Base-by-base conservation (phyloP, 192 early-diverging fungal genomes). In the Coemansia sp. region DNA sequence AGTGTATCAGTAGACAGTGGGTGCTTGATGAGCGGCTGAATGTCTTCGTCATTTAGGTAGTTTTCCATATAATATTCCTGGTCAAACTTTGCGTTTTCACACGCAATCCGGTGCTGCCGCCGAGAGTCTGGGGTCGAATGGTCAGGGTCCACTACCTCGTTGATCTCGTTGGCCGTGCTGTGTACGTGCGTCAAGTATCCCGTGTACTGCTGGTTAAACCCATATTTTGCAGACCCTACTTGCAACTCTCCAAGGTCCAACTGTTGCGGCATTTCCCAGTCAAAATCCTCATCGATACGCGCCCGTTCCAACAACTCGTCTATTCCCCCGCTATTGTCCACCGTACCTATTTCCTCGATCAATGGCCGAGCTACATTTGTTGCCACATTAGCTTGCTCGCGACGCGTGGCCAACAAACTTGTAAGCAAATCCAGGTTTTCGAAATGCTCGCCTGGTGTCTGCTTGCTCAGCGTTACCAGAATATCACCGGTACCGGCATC, bases 41-140 rank as follows among this genome's bases (percentile, higher is more conserved):
- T 93, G 29, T 94, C 94, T n/a, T 94, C 93, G 61, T 91, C 87
- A 62, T 88, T 85, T 38, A 92, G 74, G 74, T 86, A 94, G 82
- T 98, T 93, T 43, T 75, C 88, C 84, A 93, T 88, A 68, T 97
- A 99, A 66, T 98, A 85, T 23, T 95, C 95, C 23, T 89, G 87
- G 66, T 97, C 91, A 79, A 99, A 99, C 54, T 92, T 92, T 18
- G 71, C 69, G 47, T 99, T 86, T 61, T 99, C 95, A 1, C 68
- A 68, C 6, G 82, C 76, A 6, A 91, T 69, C 20, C 94, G 78
- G 35, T 85, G 78, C 16, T 82, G 61, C 2, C 88, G 82, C 14
- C 95, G 82, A 29, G 67, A 54, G 18, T 68, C 64, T 2, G 53
- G 27, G 4, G 68, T 55, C 51, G 64, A 39, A 29, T 75, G 68